Percentiles rank a stretch among this genome's conserved stretches.
phyloP scores from a whole-genome alignment of 2,329 filamentous ascomycete species.

The Fusarium cicatricum region DNA sequence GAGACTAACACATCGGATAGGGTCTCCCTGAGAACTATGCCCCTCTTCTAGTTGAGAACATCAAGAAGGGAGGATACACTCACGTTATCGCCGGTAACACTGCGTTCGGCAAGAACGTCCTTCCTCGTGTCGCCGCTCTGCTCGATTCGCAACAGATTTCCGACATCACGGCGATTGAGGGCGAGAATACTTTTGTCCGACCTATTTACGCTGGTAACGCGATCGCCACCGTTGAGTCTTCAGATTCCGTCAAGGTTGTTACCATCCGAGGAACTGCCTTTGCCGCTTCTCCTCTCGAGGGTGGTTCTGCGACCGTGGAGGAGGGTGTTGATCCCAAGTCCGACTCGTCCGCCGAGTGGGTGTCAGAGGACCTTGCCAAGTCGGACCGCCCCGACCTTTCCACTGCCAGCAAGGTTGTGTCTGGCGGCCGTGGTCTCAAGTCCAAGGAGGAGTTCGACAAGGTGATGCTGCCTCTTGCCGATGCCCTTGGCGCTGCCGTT shows the following conservation, averaged over 20 bases:
- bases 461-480: constrained; percentile 90
- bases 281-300: constrained; percentile 73
- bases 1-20: constrained; percentile 52
- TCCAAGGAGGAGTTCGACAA: constrained; percentile 98
- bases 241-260: constrained; percentile 84
- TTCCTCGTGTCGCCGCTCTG: constrained; percentile 90
- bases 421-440: constrained; percentile 92
- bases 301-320: constrained; percentile 78
- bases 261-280: constrained; percentile 96
- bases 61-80: constrained; percentile 93
- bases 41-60: constrained; percentile 92
- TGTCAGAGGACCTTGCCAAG: constrained; percentile 91
- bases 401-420: constrained; percentile 89
- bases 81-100: constrained; percentile 92
- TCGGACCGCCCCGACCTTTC: constrained; percentile 93
- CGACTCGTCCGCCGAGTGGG: constrained; percentile 80
- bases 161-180: constrained; percentile 86
- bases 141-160: constrained; percentile 94
- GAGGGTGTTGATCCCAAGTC: constrained; percentile 86
- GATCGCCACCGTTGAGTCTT: constrained; percentile 93
- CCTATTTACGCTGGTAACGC: constrained; percentile 98
- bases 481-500: constrained; percentile 92
- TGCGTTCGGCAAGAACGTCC: constrained; percentile 93
- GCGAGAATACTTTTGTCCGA: constrained; percentile 92
- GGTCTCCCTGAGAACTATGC: constrained; percentile 94